These are phyloP conservation scores for Starmerella khaoyaiensis DNA, from an alignment of 805 yeast species.

Conservation along the genomic window DNA sequence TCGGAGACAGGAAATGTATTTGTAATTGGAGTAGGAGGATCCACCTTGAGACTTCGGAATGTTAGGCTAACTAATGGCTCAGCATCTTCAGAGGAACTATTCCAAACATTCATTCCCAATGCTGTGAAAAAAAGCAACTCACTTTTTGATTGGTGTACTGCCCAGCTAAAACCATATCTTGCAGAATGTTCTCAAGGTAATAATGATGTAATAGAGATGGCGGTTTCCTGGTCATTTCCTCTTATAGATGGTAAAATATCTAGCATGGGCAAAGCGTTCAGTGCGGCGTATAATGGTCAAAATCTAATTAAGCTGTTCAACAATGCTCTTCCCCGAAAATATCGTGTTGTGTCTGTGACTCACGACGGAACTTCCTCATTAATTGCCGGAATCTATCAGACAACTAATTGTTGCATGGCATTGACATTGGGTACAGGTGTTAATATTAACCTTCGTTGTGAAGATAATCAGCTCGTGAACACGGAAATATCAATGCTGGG, in stretches of 20 bases:
- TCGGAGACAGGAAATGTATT: constrained; percentile 11
- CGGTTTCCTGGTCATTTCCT: constrained; percentile 24
- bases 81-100: constrained; percentile 1
- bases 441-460: constrained; percentile 11
- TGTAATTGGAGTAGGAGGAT: constrained; percentile 22
- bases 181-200: background rate
- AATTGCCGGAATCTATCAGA: constrained; percentile 15
- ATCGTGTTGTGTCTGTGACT: constrained; percentile 7
- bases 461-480: constrained; percentile 9
- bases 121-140: constrained; percentile 8
- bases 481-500: constrained; percentile 21
- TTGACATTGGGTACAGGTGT: constrained; percentile 23
- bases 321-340: constrained; percentile 2
- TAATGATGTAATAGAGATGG: constrained; percentile 3
- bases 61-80: background rate
- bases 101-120: constrained; percentile 4
- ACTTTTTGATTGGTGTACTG: constrained; percentile 18
- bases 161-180: constrained; percentile 5
- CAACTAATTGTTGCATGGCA: constrained; percentile 15
- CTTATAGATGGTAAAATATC: constrained; percentile 15
- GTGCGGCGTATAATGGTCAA: constrained; percentile 3
- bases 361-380: constrained; percentile 22
- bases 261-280: constrained; percentile 22
- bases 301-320: constrained; percentile 13
- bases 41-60: constrained; percentile 17